A percentile compares a stretch with the other conserved stretches of the same genome.
Conservation (phyloP, 2,329 filamentous ascomycete species). For the Xylariaceae sp. region DNA sequence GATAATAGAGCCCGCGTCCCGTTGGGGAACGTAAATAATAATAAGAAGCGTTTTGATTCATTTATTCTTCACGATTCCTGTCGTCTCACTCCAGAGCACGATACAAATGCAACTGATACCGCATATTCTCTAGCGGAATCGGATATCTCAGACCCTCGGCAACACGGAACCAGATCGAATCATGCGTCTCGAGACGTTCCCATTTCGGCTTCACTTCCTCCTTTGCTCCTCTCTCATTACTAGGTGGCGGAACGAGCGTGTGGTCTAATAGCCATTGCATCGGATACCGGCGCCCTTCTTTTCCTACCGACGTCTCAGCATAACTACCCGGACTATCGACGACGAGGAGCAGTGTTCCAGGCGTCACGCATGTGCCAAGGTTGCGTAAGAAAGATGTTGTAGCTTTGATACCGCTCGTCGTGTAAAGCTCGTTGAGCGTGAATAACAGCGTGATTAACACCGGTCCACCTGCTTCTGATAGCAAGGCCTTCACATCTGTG, state of each 20-base stretch:
- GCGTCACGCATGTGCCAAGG: constrained; percentile 53
- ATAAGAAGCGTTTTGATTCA: too few species aligned
- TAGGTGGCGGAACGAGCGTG: constrained; percentile 50
- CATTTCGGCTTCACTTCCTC: constrained; percentile 22
- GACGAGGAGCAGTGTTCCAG: constrained; percentile 68
- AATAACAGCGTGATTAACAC: constrained; percentile 79
- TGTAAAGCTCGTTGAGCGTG: constrained; percentile 93
- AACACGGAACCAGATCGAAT: constrained; percentile 82
- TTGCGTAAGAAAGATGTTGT: constrained; percentile 72
- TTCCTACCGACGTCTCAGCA: constrained; percentile 69
- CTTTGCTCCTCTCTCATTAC: constrained; percentile 33
- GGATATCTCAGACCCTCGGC: constrained; percentile 65
- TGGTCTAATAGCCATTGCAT: constrained; percentile 93
- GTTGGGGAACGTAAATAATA: too few species aligned
- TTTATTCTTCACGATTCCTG: too few species aligned
- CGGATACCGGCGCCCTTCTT: constrained; percentile 64
- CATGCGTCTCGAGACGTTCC: constrained; percentile 56
- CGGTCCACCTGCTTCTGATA: constrained; percentile 25
- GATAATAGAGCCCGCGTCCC: too few species aligned
- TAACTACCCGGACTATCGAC: constrained; percentile 94
- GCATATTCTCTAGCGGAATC: constrained; percentile 87
- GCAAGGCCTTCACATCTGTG: background rate
- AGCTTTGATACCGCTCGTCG: constrained; percentile 61
- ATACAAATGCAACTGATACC: constrained; percentile 88
- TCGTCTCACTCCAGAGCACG: constrained; percentile 26